These are phyloP conservation scores for Alternaria longipes DNA, from an alignment of 2,329 filamentous ascomycete genomes.

Conservation along the genomic window DNA sequence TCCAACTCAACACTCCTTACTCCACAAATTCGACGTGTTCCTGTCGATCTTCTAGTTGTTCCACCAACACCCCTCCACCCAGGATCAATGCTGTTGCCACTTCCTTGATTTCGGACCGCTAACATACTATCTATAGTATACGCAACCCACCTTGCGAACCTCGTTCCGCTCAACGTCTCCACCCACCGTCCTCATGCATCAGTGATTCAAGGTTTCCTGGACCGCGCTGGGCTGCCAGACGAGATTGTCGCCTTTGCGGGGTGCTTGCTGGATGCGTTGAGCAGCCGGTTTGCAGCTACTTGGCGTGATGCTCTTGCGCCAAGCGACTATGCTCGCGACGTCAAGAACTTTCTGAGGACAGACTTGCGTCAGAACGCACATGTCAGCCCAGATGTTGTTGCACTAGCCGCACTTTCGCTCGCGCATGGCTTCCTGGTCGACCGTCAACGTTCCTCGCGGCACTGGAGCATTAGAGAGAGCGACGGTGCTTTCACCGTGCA, in stretches of 20 bases:
- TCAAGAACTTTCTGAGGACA: conserved; percentile 25
- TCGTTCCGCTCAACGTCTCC: conserved; percentile 48
- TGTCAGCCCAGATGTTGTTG: conserved; percentile 45
- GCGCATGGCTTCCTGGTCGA: conserved; percentile 50
- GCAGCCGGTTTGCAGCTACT: conserved; percentile 40
- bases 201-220: conserved; percentile 41
- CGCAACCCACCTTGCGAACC: conserved; percentile 47
- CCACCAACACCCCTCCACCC: conserved; percentile 18
- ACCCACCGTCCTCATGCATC: conserved; percentile 36
- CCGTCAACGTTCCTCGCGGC: conserved; percentile 36
- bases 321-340: conserved; percentile 23
- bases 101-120: conserved; percentile 25
- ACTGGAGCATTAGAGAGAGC: conserved; percentile 47
- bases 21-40: conserved; percentile 22
- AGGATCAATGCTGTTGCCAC: conserved; percentile 4
- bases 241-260: conserved; percentile 51
- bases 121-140: conserved; percentile 43
- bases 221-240: conserved; percentile 43
- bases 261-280: conserved; percentile 51
- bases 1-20: conserved; percentile 10
- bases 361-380: conserved; percentile 25
- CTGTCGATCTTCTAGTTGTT: conserved; percentile 32
- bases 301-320: conserved; percentile 42
- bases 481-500: conserved; percentile 33
- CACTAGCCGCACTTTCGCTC: conserved; percentile 48